phyloP scores from a whole-genome alignment of 2,329 filamentous ascomycete genomes.

The Botrytis aclada region DNA sequence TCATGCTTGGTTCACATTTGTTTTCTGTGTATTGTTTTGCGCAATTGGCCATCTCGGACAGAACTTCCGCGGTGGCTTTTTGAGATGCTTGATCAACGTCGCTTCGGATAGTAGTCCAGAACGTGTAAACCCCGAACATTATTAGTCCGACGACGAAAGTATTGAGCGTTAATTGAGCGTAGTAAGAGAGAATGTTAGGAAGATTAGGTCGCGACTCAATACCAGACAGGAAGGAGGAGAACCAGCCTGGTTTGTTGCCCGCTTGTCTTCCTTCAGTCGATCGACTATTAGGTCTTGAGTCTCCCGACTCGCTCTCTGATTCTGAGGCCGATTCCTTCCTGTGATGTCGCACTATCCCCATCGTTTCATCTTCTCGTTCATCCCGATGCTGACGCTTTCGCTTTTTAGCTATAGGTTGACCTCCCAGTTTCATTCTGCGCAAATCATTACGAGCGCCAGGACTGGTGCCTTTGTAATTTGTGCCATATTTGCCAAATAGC shows the following conservation, averaged over 20 bases:
- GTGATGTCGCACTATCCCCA: constrained; percentile 36
- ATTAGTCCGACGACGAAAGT: constrained; percentile 46
- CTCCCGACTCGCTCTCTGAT: constrained; percentile 40
- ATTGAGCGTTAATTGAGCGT: constrained; percentile 57
- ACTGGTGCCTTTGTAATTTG: constrained; percentile 40
- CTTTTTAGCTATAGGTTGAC: constrained; percentile 46
- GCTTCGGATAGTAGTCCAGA: constrained; percentile 34
- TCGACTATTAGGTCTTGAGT: constrained; percentile 33
- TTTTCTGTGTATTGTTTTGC: constrained; percentile 72
- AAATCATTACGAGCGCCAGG: constrained; percentile 56
- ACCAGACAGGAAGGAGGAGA: constrained; percentile 56
- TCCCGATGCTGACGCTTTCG: constrained; percentile 46
- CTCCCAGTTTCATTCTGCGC: constrained; percentile 44
- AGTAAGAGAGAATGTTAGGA: constrained; percentile 63
- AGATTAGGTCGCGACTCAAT: constrained; percentile 63
- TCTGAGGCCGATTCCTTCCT: constrained; percentile 40
- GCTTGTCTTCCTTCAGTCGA: constrained; percentile 36
- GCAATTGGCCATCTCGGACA: constrained; percentile 79
- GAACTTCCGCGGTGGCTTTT: constrained; percentile 60
- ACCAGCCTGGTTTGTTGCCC: constrained; percentile 35
- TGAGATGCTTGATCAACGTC: constrained; percentile 51
- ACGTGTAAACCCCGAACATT: constrained; percentile 38
- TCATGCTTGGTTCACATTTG: constrained; percentile 62
- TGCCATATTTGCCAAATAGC: constrained; percentile 43
- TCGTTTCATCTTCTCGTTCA: constrained; percentile 26